phyloP scores from a whole-genome alignment of 2,329 filamentous ascomycete genomes.

The Fusarium sp. region DNA sequence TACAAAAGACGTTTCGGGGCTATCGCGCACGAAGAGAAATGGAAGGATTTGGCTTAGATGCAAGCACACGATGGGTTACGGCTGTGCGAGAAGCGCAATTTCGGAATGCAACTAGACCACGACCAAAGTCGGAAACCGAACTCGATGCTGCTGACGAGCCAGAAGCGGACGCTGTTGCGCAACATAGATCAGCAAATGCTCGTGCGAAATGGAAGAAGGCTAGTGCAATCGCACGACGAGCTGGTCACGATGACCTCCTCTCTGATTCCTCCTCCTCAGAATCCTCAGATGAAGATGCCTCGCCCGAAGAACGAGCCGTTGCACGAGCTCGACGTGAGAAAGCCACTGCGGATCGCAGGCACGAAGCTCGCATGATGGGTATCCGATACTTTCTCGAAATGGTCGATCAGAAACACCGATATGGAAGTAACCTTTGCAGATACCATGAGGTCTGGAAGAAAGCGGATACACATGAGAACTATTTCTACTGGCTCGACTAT shows the following conservation, averaged over 20 bases:
- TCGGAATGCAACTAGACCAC: slow-evolving; percentile 61
- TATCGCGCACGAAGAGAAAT: slow-evolving; percentile 79
- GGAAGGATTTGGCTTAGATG: slow-evolving; percentile 73
- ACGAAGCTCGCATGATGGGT: slow-evolving; percentile 82
- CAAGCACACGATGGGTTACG: slow-evolving; percentile 77
- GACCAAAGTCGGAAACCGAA: slow-evolving; percentile 44
- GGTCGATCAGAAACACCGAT: slow-evolving; percentile 87
- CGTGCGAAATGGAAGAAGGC: slow-evolving; percentile 80
- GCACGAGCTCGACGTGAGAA: slow-evolving; percentile 57
- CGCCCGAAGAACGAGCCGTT: slow-evolving; percentile 53
- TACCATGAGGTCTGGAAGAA: slow-evolving; percentile 90
- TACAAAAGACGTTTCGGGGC: slow-evolving; percentile 80
- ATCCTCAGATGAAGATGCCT: slow-evolving; percentile 47
- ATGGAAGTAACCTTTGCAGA: slow-evolving; percentile 81
- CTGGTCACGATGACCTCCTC: slow-evolving; percentile 73
- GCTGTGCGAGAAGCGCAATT: slow-evolving; percentile 69
- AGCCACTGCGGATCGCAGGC: slow-evolving; percentile 67
- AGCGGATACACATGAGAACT: slow-evolving; percentile 82
- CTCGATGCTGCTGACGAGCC: slow-evolving; percentile 6
- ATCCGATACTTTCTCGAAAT: slow-evolving; percentile 87
- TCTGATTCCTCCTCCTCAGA: slow-evolving; percentile 54
- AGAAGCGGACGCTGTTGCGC: slow-evolving; percentile 15
- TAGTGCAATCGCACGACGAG: slow-evolving; percentile 75
- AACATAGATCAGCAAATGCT: slow-evolving; percentile 54
- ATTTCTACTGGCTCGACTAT: slow-evolving; percentile 92